Evolutionary conservation across 2,329 filamentous ascomycete genomes (phyloP), one percentile per base, ranked within the genome.

Genomic region (Sporothrix pseudoabietina): DNA sequence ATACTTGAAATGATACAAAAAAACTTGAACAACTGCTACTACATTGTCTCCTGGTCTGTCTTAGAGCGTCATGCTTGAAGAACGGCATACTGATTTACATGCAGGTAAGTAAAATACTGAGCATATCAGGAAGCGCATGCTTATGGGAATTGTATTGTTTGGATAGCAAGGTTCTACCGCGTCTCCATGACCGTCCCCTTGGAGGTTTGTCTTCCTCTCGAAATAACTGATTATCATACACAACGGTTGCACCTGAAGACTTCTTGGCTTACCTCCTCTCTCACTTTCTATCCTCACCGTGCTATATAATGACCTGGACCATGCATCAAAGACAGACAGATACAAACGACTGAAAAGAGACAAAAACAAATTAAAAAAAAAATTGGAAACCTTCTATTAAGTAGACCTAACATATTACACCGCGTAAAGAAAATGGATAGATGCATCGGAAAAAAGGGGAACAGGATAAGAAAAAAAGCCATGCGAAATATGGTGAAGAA

Each of bases 1-100:
- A 71, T 52, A 71, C 57, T 49, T 71, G 66, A 52, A 73, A 73
- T 68, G 55, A 61, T 47, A 71, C 39, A 75, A 75, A 72, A 73
- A 73, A 74, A 73, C 52, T 73, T 69, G 19, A 74, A 73, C 52
- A 72, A 22, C 41, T 12, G 57, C 68, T 5, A 55, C 52, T 19
- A 10, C 22, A 16, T 26, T 5, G 35, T 16, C 39, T 6, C 12
- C 9, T 8, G 9, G 57, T 5, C 6, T 41, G 35, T 9, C 14
- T 6, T 61, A 16, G 12, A 7, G 39, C 35, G 57, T 16, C 8
- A 61, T 8, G 7, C 5, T 16, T 7, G 7, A 8, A 41, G 32
- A 39, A 39, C 14, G 30, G n/a, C 12, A 49, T 12, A 49, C 44
- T 16, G 6, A 49, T 19, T 4, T 14, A 14, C 12, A 14, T 12